Evolutionary conservation across 805 yeast species (phyloP), one percentile per base, ranked within the genome.

Genomic region (Wickerhamiella dianesei): DNA sequence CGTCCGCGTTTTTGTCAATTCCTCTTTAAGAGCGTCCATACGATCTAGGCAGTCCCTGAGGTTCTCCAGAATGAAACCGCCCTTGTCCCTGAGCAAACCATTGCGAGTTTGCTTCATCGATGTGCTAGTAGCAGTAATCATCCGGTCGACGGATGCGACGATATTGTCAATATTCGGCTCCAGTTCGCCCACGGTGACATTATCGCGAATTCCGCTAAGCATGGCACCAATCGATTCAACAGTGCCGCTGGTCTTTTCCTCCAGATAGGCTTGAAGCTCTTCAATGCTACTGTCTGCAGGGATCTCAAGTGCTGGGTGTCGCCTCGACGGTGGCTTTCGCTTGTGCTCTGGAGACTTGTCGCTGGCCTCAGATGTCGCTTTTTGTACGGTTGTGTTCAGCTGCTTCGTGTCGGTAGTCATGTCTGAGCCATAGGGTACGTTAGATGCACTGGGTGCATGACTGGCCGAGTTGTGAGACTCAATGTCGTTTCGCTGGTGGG

Each of bases 161-260:
- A 89, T 87, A n/a, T 83, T 85, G 50, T 66, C 67, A 0, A 95
- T 81, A 42, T 83, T 82, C 1, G 67, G 71, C 52, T 88, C 72
- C 54, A 89, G 70, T 48, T 76, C 80, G 2, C 85, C 87, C 53
- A 80, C 77, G 0, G 85, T 80, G 1, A 85, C 79, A 57, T 81
- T 79, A 17, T 55, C 59, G 47, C 59, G 55, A 48, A 65, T 63
- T n/a, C 66, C 66, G n/a, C 62, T 55, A 49, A 89, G 70, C 51
- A 89, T 71, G 17, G 82, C 75, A 60, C 88, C 96, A 55, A 88
- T 88, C 0, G 95, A 84, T 13, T 87, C 76, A 43, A 89, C 88
- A 2, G 89, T 96, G 57, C 82, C 82, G 16, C 84, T 88, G 0
- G 96, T 88, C 65, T 88, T 95, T 63, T 86, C 95, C 62, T 89